These are phyloP conservation scores for Amauroascus verrucosus DNA, from an alignment of 2,329 filamentous ascomycete species.

Conservation along the genomic window DNA sequence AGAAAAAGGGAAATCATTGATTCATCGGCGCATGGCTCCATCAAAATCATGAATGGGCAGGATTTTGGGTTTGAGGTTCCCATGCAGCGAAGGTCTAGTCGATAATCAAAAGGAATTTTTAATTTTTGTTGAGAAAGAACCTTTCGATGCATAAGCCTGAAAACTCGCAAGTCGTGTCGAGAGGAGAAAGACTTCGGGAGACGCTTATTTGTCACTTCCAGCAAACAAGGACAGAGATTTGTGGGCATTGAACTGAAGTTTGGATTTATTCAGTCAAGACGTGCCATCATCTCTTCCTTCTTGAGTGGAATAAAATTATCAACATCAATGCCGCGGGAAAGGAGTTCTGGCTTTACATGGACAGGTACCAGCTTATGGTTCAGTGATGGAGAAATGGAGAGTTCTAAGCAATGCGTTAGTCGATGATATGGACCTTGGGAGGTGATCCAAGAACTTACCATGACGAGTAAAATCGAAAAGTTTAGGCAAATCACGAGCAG, in stretches of 20 bases:
- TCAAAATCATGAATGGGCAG: slow-evolving; percentile 12
- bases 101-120: neutral
- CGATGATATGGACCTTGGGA: neutral
- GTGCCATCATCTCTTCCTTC: slow-evolving; percentile 95
- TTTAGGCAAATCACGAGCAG: slow-evolving; percentile 68
- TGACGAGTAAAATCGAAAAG: slow-evolving; percentile 92
- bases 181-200: slow-evolving; percentile 1
- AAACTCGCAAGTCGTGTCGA: slow-evolving; percentile 9
- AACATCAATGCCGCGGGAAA: slow-evolving; percentile 73
- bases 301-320: slow-evolving; percentile 85
- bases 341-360: slow-evolving; percentile 66
- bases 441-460: slow-evolving; percentile 50
- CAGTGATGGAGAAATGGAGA: slow-evolving; percentile 84
- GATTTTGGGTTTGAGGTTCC: slow-evolving; percentile 4
- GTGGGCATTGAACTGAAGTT: slow-evolving; percentile 24
- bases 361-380: slow-evolving; percentile 80
- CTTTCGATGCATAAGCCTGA: slow-evolving; percentile 6
- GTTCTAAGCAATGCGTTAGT: slow-evolving; percentile 49
- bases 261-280: slow-evolving; percentile 64
- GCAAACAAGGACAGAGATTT: slow-evolving; percentile 31
- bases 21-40: slow-evolving; percentile 10
- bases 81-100: slow-evolving; percentile 9
- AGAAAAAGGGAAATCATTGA: slow-evolving; percentile 12
- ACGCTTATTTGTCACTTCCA: slow-evolving; percentile 16
- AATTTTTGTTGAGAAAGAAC: slow-evolving; percentile 3